Percentiles rank a stretch among this genome's conserved stretches.
Evolutionary conservation across 768 basidiomycete species (phyloP).

Genomic region (Agaricus bisporus): DNA sequence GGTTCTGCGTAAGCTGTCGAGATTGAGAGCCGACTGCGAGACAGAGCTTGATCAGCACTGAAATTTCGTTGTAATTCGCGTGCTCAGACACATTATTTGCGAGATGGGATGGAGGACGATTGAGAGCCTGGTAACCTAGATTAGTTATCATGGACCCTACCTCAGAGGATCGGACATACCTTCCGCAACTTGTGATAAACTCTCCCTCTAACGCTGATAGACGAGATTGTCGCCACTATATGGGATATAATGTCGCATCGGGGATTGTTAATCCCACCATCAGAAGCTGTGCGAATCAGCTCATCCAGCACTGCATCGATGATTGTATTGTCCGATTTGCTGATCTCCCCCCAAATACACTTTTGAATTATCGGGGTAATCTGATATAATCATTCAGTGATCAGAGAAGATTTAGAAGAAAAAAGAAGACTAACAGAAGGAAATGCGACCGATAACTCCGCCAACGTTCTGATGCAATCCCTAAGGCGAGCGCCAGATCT

Average conservation of each 20-base stretch:
- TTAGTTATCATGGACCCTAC: neutral
- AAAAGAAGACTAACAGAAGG: constrained; percentile 46
- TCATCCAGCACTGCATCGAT: constrained; percentile 77
- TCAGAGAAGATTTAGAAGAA: neutral
- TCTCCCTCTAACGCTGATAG: constrained; percentile 72
- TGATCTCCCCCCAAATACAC: constrained; percentile 73
- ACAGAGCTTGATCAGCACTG: constrained; percentile 70
- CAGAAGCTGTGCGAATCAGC: constrained; percentile 74
- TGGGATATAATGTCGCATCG: constrained; percentile 74
- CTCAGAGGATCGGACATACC: constrained; percentile 30
- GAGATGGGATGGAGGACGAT: constrained; percentile 61
- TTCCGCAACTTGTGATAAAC: constrained; percentile 76
- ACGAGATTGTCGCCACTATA: constrained; percentile 67
- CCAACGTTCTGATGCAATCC: constrained; percentile 74
- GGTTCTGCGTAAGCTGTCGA: constrained; percentile 55
- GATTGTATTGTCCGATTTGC: constrained; percentile 58
- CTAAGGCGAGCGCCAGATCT: constrained; percentile 69
- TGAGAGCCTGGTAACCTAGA: constrained; percentile 45
- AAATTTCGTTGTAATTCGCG: constrained; percentile 75
- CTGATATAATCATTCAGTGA: constrained; percentile 27
- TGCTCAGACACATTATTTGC: constrained; percentile 64
- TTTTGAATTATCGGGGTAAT: constrained; percentile 62
- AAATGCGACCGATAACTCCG: constrained; percentile 68
- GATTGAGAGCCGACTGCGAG: constrained; percentile 67
- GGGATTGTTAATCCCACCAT: constrained; percentile 70